Percentiles rank a stretch among this genome's conserved stretches.
These are phyloP conservation scores for Cokeromyces recurvatus DNA, from an alignment of 371 early-diverging fungal genomes.

Conservation along the genomic window DNA sequence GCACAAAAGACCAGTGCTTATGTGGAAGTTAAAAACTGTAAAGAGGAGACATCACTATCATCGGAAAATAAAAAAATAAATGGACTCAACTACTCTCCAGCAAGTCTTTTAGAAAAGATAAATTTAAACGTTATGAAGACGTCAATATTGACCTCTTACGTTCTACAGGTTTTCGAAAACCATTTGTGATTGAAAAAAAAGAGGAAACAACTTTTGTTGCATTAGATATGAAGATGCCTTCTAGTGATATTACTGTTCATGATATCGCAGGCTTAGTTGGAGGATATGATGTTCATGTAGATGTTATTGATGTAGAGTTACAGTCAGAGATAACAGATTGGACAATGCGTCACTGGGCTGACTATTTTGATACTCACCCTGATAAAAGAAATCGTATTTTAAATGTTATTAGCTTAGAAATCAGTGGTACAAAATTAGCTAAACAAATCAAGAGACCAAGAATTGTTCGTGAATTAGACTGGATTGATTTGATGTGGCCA, in stretches of 20 bases:
- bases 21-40: conserved; percentile 66
- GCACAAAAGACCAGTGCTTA: conserved; percentile 64
- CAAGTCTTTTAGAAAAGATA: conserved; percentile 52
- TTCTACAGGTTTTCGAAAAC: conserved; percentile 54
- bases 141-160: conserved; percentile 54
- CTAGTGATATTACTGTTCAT: conserved; percentile 51
- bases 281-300: conserved; percentile 51
- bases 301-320: conserved; percentile 78
- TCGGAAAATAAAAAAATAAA: too few relatives aligned
- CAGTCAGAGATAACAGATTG: conserved; percentile 73
- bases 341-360: conserved; percentile 81
- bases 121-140: conserved; percentile 48
- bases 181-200: conserved; percentile 54
- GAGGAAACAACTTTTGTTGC: conserved; percentile 49
- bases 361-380: conserved; percentile 70
- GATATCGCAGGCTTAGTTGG: conserved; percentile 70
- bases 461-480: conserved; percentile 82
- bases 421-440: conserved; percentile 70
- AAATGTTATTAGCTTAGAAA: conserved; percentile 88
- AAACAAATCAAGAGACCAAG: conserved; percentile 62
- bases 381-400: conserved; percentile 63
- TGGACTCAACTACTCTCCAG: conserved; percentile 57
- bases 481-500: conserved; percentile 87
- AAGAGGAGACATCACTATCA: conserved; percentile 50
- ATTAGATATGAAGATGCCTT: conserved; percentile 83